Evolutionary conservation across 805 yeast species (phyloP).

Genomic region (Saturnispora diversa): DNA sequence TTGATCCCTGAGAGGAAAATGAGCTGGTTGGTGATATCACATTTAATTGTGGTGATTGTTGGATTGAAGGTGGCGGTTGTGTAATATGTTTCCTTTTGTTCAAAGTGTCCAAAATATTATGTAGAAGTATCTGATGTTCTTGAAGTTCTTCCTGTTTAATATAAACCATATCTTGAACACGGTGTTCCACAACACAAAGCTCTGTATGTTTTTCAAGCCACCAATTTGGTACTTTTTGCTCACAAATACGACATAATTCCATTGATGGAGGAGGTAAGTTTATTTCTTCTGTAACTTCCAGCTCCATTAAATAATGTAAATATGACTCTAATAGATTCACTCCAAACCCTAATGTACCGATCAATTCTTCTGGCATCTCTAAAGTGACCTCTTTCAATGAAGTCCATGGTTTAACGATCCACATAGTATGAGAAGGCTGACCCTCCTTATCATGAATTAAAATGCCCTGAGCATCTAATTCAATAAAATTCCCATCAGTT

Average conservation of each 20-base stretch:
- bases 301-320: slow-evolving; percentile 53
- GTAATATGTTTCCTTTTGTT: slow-evolving; percentile 16
- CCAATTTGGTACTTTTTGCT: slow-evolving; percentile 87
- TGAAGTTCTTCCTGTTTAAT: slow-evolving; percentile 62
- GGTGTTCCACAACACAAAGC: slow-evolving; percentile 77
- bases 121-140: slow-evolving; percentile 57
- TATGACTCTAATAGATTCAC: slow-evolving; percentile 75
- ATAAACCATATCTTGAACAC: slow-evolving; percentile 69
- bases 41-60: slow-evolving; percentile 12
- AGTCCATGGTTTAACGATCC: slow-evolving; percentile 78
- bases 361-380: slow-evolving; percentile 60
- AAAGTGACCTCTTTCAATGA: slow-evolving; percentile 54
- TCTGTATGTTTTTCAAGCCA: slow-evolving; percentile 91
- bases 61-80: too few species aligned
- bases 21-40: slow-evolving; percentile 6
- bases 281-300: slow-evolving; percentile 54
- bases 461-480: slow-evolving; percentile 91
- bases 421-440: slow-evolving; percentile 76
- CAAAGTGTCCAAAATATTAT: slow-evolving; percentile 36
- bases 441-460: slow-evolving; percentile 57
- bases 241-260: slow-evolving; percentile 88
- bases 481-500: slow-evolving; percentile 56
- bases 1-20: slow-evolving; percentile 25
- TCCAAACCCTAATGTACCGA: slow-evolving; percentile 82
- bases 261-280: slow-evolving; percentile 72